Conservation (phyloP, 768 basidiomycete genomes). For the Boletus fagicola region DNA sequence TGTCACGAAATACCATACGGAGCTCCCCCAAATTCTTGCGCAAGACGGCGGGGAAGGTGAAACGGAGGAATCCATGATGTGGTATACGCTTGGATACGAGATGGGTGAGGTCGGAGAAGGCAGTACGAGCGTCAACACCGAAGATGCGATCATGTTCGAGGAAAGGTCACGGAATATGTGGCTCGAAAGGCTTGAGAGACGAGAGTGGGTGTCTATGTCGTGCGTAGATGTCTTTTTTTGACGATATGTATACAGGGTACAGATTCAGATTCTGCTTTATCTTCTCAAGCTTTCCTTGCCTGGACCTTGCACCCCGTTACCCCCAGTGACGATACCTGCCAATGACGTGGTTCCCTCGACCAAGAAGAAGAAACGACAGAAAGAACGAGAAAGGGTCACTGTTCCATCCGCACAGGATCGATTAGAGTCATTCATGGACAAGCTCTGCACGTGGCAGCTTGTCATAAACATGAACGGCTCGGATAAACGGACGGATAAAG, state of each 20-base stretch:
- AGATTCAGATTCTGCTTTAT: constrained; percentile 73
- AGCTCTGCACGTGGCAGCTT: constrained; percentile 76
- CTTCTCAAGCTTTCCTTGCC: constrained; percentile 64
- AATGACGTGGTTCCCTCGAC: constrained; percentile 28
- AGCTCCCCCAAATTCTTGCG: constrained; percentile 58
- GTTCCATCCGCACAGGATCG: constrained; percentile 43
- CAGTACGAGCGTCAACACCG: constrained; percentile 18
- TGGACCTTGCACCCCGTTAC: constrained; percentile 36
- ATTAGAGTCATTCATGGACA: constrained; percentile 75
- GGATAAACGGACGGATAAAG: constrained; percentile 10
- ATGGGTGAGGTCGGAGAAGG: constrained; percentile 34
- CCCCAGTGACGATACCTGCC: constrained; percentile 25
- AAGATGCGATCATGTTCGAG: constrained; percentile 38
- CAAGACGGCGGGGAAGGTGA: constrained; percentile 61
- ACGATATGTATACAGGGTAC: constrained; percentile 46
- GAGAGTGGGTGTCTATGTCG: constrained; percentile 48
- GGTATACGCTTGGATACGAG: constrained; percentile 67
- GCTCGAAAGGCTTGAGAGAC: constrained; percentile 64
- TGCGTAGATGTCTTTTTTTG: constrained; percentile 1
- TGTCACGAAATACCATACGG: constrained; percentile 59
- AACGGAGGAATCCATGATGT: constrained; percentile 73
- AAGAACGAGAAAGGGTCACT: constrained; percentile 21
- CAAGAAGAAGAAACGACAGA: constrained; percentile 36
- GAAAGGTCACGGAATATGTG: constrained; percentile 54
- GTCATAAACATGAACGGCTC: constrained; percentile 40